Base-by-base conservation (phyloP, 2,329 filamentous ascomycete genomes). In the Aureobasidium leucospermi region DNA sequence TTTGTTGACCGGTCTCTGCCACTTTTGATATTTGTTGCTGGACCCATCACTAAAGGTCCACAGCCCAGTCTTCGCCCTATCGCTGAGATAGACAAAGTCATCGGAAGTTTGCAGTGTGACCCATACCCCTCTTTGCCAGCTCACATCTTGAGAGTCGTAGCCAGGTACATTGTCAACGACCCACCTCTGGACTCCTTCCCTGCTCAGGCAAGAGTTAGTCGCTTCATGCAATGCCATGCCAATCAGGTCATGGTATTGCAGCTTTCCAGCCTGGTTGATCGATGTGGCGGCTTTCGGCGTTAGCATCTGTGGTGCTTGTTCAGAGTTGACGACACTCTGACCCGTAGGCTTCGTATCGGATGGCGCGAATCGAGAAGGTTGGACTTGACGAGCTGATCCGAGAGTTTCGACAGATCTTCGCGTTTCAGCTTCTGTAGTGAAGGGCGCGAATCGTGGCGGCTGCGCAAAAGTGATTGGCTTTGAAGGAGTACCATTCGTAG, bases 211-310 rank as follows among this genome's bases (percentile, higher is more conserved):
- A 51, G 66, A 57, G 8, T 59, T 59, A 6, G 64, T 62, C 13
- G 65, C 63, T 31, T 65, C 62, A 34, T 62, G 63, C 16, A 72
- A 38, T 13, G 70, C 70, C 67, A 72, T 68, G 3, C 63, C 65
- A 13, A 70, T 65, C 6, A 71, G 62, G 6, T 63, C 32, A 34
- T 47, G 31, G 29, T 31, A 16, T 13, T 15, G 34, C 34, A 32
- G 47, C 10, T 39, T 29, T n/a, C 31, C 15, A 41, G 42, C 19
- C 7, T 9, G 42, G 7, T 45, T 45, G 8, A 8, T 23, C 15
- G 16, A 45, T 45, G 19, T 23, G 6, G 7, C 11, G 15, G n/a
- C 8, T 28, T 45, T 9, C 3, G 15, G 32, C 19, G 31, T 9
- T 41, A 39, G n/a, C 48, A n/a, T 46, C 32, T 31, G 42, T 52